Base-by-base conservation (phyloP, 1,284 basidiomycete genomes). In the Fomitopsis betulina region DNA sequence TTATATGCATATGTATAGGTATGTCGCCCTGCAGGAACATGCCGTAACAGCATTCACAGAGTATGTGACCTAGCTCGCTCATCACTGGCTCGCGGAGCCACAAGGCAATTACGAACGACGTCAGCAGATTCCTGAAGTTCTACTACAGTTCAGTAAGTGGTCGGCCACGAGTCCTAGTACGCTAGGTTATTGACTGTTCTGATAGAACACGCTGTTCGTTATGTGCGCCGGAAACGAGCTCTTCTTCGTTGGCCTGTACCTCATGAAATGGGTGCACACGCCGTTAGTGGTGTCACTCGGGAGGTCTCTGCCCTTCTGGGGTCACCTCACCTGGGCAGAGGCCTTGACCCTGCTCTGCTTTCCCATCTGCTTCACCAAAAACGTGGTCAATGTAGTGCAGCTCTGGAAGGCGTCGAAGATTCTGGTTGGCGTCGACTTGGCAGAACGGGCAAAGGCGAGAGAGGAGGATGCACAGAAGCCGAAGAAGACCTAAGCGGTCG, bases 1-100 rank as follows among this genome's bases (percentile, higher is more conserved):
- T 75, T 99, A 98, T 78, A 98, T 99, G 84, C 97, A 99, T 78
- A 99, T 99, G 96, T 98, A 98, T 77, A 96, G 94, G 95, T 95
- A 67, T 58, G 60, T 56, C 19, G 13, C 7, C 38, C 40, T 42
- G 19, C 23, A 30, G 8, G 33, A 9, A 25, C 23, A 27, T 25
- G 33, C 15, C 19, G 9, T 38, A 19, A 17, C 32, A 42, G 43
- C 56, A 58, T 58, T 54, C 25, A 57, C 19, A 42, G 40, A 45
- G n/a, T 42, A 51, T 32, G 35, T 9, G 10, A 2, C 19, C 6
- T 66, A 98, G 96, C 67, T 97, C 97, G 38, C 85, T 99, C 52
- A 82, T 93, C 35, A 96, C 96, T 27, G 97, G 97, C 38, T 93
- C 94, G 7, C 80, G 84, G 58, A 96, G 92, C 67, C 96, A 99